Percentiles rank a stretch among this genome's conserved stretches.
phyloP scores from a whole-genome alignment of 495 filamentous ascomycete genomes.

The Diplogelasinospora grovesii region DNA sequence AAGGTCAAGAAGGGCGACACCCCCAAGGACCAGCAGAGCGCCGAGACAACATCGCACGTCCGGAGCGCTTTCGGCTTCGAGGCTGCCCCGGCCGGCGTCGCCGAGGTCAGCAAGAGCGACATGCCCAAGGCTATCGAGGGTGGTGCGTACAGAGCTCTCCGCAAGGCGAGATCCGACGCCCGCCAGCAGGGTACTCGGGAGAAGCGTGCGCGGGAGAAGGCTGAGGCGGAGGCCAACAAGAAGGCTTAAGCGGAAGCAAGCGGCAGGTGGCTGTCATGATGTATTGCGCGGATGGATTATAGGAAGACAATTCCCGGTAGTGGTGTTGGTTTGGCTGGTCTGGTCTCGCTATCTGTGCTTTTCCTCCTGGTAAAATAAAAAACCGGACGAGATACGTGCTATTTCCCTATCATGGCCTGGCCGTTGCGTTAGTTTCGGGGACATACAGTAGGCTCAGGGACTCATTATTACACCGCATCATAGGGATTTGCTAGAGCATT shows the following conservation, averaged over 20 bases:
- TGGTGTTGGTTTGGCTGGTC: constrained; percentile 38
- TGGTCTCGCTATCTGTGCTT: constrained; percentile 39
- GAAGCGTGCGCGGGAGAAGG: constrained; percentile 92
- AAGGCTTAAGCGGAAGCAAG: too few species aligned
- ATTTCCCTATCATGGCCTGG: constrained; percentile 18
- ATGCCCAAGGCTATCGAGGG: constrained; percentile 70
- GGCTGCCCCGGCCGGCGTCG: constrained; percentile 55
- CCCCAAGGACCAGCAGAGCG: constrained; percentile 75
- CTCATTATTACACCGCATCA: constrained; percentile 28
- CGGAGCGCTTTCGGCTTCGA: constrained; percentile 59
- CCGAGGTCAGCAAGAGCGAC: constrained; percentile 75
- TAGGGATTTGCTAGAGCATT: constrained; percentile 33
- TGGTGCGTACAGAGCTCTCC: constrained; percentile 75
- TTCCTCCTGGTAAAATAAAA: constrained; percentile 34
- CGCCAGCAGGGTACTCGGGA: constrained; percentile 75
- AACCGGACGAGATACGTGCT: constrained; percentile 22
- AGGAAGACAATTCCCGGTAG: constrained; percentile 24
- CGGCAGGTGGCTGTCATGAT: constrained; percentile 17
- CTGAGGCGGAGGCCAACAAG: constrained; percentile 74
- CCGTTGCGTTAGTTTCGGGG: constrained; percentile 27
- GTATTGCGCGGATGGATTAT: constrained; percentile 13
- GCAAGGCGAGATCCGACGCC: constrained; percentile 78
- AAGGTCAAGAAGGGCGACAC: constrained; percentile 87
- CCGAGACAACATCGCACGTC: constrained; percentile 55
- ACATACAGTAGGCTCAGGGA: constrained; percentile 17